These are phyloP conservation scores for Metschnikowia anglica DNA, from an alignment of 805 yeast genomes.

Conservation along the genomic window DNA sequence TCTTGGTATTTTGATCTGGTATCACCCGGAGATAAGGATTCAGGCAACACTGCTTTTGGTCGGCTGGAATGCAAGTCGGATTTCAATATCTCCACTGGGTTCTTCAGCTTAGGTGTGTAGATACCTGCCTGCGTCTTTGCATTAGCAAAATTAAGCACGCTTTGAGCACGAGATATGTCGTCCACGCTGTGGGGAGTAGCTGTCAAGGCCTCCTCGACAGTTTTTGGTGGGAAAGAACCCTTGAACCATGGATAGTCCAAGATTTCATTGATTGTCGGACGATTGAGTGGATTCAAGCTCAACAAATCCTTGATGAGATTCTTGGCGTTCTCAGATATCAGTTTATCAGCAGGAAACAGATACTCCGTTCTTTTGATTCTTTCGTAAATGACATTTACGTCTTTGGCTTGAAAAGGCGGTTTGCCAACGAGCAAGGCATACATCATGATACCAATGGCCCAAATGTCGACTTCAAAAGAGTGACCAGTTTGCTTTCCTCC, in stretches of 20 bases:
- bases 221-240: constrained; percentile 75
- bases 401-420: constrained; percentile 97
- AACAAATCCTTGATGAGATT: constrained; percentile 70
- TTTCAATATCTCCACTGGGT: constrained; percentile 68
- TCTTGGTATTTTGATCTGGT: constrained; percentile 85
- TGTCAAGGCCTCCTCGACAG: constrained; percentile 61
- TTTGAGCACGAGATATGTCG: constrained; percentile 56
- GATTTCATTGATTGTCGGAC: constrained; percentile 80
- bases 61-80: constrained; percentile 69
- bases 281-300: constrained; percentile 69
- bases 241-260: constrained; percentile 84
- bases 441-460: constrained; percentile 98
- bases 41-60: constrained; percentile 73
- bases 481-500: constrained; percentile 88
- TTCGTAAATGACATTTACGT: constrained; percentile 87
- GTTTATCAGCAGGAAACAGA: constrained; percentile 68
- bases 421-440: constrained; percentile 89
- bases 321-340: constrained; percentile 71
- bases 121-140: constrained; percentile 68
- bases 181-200: constrained; percentile 59
- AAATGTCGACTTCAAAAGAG: constrained; percentile 90
- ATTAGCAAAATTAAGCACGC: constrained; percentile 63
- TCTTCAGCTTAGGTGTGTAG: constrained; percentile 49
- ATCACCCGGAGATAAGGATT: constrained; percentile 88
- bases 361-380: constrained; percentile 83